Conservation (phyloP, 495 filamentous ascomycete species). For the Aspergillus sparsus region DNA sequence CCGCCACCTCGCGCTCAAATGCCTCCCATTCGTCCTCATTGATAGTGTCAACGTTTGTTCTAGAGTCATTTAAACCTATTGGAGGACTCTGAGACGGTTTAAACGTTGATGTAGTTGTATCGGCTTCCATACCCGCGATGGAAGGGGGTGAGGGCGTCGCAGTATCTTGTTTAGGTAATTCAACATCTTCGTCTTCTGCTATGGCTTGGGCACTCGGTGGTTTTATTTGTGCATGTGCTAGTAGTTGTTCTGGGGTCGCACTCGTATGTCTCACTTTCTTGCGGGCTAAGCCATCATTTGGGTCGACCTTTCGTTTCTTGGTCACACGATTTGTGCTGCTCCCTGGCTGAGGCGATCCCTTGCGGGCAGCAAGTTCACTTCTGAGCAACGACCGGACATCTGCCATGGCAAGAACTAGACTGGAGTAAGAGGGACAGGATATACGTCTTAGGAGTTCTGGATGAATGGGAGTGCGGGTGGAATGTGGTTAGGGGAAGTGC, state of each 20-base stretch:
- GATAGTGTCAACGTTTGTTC: conserved; percentile 38
- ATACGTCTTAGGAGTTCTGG: neutral
- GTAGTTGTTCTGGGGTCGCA: conserved; percentile 28
- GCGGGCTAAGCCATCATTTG: conserved; percentile 46
- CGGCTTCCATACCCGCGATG: conserved; percentile 21
- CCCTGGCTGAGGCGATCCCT: conserved; percentile 54
- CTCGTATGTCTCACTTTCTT: conserved; percentile 50
- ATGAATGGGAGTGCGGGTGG: neutral
- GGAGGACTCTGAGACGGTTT: conserved; percentile 24
- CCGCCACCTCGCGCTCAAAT: conserved; percentile 82
- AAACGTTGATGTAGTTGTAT: conserved; percentile 14
- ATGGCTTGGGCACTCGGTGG: conserved; percentile 30
- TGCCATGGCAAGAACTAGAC: conserved; percentile 56
- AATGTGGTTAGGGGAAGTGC: neutral
- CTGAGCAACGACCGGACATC: conserved; percentile 82
- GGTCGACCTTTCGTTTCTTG: conserved; percentile 61
- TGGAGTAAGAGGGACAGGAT: neutral
- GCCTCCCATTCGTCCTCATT: conserved; percentile 89
- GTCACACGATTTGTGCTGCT: conserved; percentile 44
- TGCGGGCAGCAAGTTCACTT: conserved; percentile 74
- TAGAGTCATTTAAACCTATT: conserved; percentile 17
- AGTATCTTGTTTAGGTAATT: conserved; percentile 36
- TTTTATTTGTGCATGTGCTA: conserved; percentile 27
- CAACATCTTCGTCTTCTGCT: conserved; percentile 28
- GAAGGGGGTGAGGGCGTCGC: conserved; percentile 32